phyloP scores from a whole-genome alignment of 805 yeast species.

The Candida lessepsii region DNA sequence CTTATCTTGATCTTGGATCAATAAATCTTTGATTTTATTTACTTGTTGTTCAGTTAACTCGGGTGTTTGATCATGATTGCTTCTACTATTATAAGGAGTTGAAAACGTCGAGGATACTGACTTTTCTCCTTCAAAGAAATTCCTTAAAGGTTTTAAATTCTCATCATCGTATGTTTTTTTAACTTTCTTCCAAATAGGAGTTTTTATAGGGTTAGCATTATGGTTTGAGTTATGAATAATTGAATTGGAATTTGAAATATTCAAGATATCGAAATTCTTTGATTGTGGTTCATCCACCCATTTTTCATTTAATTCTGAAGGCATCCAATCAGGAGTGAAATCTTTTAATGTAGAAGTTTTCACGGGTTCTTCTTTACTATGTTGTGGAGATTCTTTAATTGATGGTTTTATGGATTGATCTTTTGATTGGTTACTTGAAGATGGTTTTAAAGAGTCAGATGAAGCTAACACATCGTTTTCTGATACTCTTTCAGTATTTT shows the following conservation, averaged over 20 bases:
- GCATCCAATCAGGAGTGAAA: conserved; percentile 45
- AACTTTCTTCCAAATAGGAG: conserved; percentile 38
- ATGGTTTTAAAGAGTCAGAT: too few species aligned
- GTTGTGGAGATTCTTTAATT: not conserved
- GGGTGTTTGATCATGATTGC: not conserved
- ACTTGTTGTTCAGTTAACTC: conserved; percentile 14
- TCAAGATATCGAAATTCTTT: conserved; percentile 5
- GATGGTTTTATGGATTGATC: not conserved
- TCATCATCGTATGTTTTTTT: conserved; percentile 27
- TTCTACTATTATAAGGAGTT: conserved; percentile 33
- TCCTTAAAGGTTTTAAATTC: conserved; percentile 26
- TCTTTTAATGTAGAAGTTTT: conserved; percentile 26
- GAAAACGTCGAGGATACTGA: conserved; percentile 35
- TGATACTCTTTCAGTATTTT: not conserved
- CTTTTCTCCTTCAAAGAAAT: conserved; percentile 29
- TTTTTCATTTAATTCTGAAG: conserved; percentile 33
- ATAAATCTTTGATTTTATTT: conserved; percentile 21
- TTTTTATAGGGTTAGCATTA: conserved; percentile 16
- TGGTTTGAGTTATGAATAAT: conserved; percentile 15
- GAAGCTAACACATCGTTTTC: too few species aligned
- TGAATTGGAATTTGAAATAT: conserved; percentile 10
- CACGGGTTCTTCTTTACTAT: conserved; percentile 18
- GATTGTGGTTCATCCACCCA: conserved; percentile 30
- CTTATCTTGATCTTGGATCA: conserved; percentile 20
- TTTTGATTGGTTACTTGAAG: too few species aligned